These are phyloP conservation scores for Hyaloscypha variabilis DNA, from an alignment of 495 filamentous ascomycete genomes.

Conservation along the genomic window DNA sequence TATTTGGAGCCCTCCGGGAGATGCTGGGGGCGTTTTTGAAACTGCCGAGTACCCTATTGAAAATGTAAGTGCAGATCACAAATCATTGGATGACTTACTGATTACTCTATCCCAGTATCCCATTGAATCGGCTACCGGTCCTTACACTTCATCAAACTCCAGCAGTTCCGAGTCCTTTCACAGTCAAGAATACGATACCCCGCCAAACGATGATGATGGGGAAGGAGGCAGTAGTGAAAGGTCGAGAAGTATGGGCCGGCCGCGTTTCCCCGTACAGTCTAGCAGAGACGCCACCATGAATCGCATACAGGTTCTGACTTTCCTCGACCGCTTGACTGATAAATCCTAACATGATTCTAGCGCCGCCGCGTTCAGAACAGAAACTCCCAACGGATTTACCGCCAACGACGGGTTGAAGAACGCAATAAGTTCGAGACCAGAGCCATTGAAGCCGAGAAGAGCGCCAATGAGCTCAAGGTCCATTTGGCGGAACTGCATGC, in stretches of 20 bases:
- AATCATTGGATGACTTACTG: neutral
- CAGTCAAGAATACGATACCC: neutral
- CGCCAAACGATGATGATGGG: neutral
- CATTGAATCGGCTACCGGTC: neutral
- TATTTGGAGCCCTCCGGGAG: neutral
- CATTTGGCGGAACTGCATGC: slow-evolving; percentile 10
- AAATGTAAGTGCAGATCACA: neutral
- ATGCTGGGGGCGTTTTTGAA: neutral
- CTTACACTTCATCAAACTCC: neutral
- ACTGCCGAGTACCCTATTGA: neutral
- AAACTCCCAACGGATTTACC: slow-evolving; percentile 21
- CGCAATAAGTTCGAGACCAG: slow-evolving; percentile 10
- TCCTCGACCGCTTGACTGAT: neutral
- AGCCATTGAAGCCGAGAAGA: slow-evolving; percentile 10
- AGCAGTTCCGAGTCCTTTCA: neutral
- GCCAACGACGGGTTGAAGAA: slow-evolving; percentile 16
- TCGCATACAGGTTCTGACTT: slow-evolving; percentile 7
- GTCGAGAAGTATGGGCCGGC: slow-evolving; percentile 3
- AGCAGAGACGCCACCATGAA: slow-evolving; percentile 15
- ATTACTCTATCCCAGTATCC: neutral
- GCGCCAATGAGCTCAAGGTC: neutral
- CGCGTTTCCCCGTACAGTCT: slow-evolving; percentile 1
- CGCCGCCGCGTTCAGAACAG: slow-evolving; percentile 19
- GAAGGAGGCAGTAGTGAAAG: neutral
- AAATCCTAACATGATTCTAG: slow-evolving; percentile 1